phyloP scores from a whole-genome alignment of 2,329 filamentous ascomycete genomes.

The Venturia asperata region DNA sequence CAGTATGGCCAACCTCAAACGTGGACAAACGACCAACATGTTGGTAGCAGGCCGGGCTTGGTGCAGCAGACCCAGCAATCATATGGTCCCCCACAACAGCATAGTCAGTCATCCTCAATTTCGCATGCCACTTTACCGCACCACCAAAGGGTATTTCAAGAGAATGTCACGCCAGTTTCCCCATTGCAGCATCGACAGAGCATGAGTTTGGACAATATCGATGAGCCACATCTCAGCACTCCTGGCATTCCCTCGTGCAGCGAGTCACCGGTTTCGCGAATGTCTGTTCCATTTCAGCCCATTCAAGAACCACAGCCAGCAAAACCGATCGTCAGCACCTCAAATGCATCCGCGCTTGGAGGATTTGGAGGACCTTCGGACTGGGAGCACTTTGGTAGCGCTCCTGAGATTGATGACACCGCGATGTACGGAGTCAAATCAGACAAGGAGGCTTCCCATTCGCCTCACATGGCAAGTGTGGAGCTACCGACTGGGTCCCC shows the following conservation, averaged over 20 bases:
- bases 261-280: conserved; percentile 9
- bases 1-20: conserved; percentile 8
- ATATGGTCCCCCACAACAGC: conserved; percentile 4
- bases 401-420: conserved; percentile 33
- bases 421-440: conserved; percentile 25
- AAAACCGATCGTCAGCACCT: background rate
- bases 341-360: conserved; percentile 15
- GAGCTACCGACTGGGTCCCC: conserved; percentile 15
- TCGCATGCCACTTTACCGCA: background rate
- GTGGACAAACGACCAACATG: background rate
- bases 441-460: background rate
- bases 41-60: conserved; percentile 12
- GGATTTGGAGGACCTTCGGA: conserved; percentile 20
- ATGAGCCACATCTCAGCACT: background rate
- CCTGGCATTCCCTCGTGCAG: conserved; percentile 2
- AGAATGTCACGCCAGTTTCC: conserved; percentile 11
- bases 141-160: conserved; percentile 1
- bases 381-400: conserved; percentile 21
- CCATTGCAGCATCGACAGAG: conserved; percentile 12
- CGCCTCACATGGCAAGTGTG: background rate
- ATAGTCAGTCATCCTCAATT: background rate
- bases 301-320: background rate
- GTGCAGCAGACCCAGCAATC: conserved; percentile 10
- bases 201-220: conserved; percentile 4
- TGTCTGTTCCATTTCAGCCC: background rate